Conservation (phyloP, 1,139 yeast species). For the Suhomyces atakaporum region DNA sequence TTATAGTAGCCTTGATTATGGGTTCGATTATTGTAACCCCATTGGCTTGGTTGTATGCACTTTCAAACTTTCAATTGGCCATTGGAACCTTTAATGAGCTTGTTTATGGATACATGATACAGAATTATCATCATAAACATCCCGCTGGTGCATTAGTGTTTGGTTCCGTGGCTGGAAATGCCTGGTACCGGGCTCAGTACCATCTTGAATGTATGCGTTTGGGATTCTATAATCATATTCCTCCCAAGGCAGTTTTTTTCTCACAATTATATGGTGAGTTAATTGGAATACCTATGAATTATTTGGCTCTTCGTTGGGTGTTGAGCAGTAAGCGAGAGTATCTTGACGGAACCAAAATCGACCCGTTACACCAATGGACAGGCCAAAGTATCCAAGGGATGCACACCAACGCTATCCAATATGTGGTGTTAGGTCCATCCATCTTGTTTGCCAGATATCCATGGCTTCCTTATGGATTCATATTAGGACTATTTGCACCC, state of each 20-base stretch:
- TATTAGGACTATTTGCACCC: constrained; percentile 43
- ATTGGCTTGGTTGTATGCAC: constrained; percentile 51
- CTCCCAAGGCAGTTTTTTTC: constrained; percentile 48
- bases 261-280: constrained; percentile 53
- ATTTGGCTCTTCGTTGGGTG: constrained; percentile 50
- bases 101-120: constrained; percentile 48
- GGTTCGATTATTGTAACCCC: constrained; percentile 52
- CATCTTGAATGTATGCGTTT: constrained; percentile 50
- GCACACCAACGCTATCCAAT: constrained; percentile 52
- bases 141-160: constrained; percentile 53
- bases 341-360: constrained; percentile 38
- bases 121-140: constrained; percentile 30
- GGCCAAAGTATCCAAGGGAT: constrained; percentile 44
- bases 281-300: constrained; percentile 53
- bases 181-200: constrained; percentile 56
- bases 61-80: constrained; percentile 53
- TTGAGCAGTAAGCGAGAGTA: constrained; percentile 39
- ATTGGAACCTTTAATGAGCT: constrained; percentile 55
- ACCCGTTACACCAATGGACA: constrained; percentile 56
- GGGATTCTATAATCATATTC: constrained; percentile 51
- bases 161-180: constrained; percentile 54
- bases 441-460: constrained; percentile 43
- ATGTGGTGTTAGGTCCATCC: constrained; percentile 50
- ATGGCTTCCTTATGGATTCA: constrained; percentile 46
- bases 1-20: constrained; percentile 42